phyloP scores from a whole-genome alignment of 805 yeast genomes.

The Candida michaelii region DNA sequence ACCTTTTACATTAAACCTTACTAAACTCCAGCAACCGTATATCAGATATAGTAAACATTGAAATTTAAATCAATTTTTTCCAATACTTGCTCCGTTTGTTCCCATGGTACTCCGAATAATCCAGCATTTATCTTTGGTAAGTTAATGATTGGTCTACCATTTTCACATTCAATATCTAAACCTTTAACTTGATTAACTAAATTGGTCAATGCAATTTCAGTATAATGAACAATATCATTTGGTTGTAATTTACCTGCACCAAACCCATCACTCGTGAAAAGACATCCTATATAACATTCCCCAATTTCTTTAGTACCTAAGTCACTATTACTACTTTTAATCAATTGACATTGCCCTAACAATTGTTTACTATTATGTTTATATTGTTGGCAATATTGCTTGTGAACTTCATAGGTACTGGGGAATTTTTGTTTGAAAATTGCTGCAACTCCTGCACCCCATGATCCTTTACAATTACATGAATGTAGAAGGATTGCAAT shows the following conservation, averaged over 20 bases:
- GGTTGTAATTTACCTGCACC: conserved; percentile 47
- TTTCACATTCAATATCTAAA: conserved; percentile 12
- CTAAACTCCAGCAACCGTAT: neutral
- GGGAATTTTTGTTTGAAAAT: conserved; percentile 57
- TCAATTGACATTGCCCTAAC: conserved; percentile 56
- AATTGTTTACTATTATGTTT: conserved; percentile 26
- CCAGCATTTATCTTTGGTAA: conserved; percentile 86
- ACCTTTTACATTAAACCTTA: too few relatives aligned
- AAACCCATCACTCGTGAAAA: conserved; percentile 62
- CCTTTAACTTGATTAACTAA: conserved; percentile 37
- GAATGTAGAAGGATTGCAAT: conserved; percentile 65
- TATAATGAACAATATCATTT: conserved; percentile 48
- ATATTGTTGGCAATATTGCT: conserved; percentile 36
- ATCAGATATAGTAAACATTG: conserved; percentile 39
- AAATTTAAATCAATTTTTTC: conserved; percentile 29
- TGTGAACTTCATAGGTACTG: conserved; percentile 51
- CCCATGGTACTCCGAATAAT: conserved; percentile 80
- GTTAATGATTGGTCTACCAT: conserved; percentile 33
- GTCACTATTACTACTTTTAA: conserved; percentile 33
- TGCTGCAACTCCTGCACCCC: conserved; percentile 87
- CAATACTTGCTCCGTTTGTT: conserved; percentile 56
- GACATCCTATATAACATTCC: conserved; percentile 51
- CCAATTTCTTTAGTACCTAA: conserved; percentile 27
- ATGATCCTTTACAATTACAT: conserved; percentile 72
- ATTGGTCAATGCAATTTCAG: conserved; percentile 50